Percentiles rank a stretch among this genome's conserved stretches.
These are phyloP conservation scores for Blastobotrys apis DNA, from an alignment of 1,139 yeast genomes.

Conservation along the genomic window DNA sequence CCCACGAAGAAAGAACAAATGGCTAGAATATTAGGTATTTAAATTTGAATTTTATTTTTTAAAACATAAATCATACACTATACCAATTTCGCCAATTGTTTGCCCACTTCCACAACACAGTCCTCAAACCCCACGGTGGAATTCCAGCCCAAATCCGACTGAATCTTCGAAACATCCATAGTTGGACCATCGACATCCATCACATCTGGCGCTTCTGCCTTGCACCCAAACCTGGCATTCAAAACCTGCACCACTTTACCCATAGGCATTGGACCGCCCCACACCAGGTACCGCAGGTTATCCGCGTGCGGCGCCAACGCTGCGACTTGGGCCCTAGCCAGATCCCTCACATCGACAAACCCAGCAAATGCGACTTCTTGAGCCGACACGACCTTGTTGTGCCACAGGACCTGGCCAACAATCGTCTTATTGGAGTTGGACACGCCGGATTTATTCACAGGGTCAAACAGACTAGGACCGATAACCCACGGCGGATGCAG, in stretches of 20 bases:
- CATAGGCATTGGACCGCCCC: background rate
- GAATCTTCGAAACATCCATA: constrained; percentile 1
- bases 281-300: background rate
- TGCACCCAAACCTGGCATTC: background rate
- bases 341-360: constrained; percentile 5
- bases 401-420: background rate
- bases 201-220: background rate
- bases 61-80: no score
- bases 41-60: no score
- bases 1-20: no score
- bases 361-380: background rate
- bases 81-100: background rate
- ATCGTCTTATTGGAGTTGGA: background rate
- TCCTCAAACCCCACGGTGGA: no score
- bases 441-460: background rate
- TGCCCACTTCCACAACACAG: no score
- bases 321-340: constrained; percentile 2
- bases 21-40: no score
- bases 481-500: constrained; percentile 1
- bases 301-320: background rate
- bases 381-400: background rate
- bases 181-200: background rate
- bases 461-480: background rate
- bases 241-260: background rate
- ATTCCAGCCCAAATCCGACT: background rate